These are phyloP conservation scores for Rhytidhysteron rufulum DNA, from an alignment of 2,329 filamentous ascomycete genomes.

Conservation along the genomic window DNA sequence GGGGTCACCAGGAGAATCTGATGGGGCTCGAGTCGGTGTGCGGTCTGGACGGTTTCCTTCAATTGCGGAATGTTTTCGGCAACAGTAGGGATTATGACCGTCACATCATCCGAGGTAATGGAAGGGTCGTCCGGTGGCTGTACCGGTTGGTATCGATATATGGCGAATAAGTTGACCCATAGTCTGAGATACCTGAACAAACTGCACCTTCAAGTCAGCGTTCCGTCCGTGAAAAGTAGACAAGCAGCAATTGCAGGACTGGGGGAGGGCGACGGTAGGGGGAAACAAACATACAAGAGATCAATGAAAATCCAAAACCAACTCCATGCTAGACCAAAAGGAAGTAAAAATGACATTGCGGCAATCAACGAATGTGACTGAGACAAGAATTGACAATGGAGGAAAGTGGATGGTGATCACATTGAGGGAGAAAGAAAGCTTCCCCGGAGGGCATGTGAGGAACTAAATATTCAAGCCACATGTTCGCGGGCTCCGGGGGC, in stretches of 20 bases:
- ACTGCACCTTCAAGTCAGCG: slow-evolving; percentile 49
- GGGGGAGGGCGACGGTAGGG: slow-evolving; percentile 5
- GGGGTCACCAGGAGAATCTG: slow-evolving; percentile 86
- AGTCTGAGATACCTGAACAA: slow-evolving; percentile 83
- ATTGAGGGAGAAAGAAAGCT: slow-evolving; percentile 36
- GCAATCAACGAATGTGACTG: slow-evolving; percentile 35
- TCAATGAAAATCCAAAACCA: slow-evolving; percentile 34
- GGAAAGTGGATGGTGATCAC: slow-evolving; percentile 37
- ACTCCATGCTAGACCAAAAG: slow-evolving; percentile 35
- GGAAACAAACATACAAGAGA: slow-evolving; percentile 30
- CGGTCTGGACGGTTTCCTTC: slow-evolving; percentile 73
- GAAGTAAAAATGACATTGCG: slow-evolving; percentile 35
- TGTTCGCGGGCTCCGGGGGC: slow-evolving; percentile 36
- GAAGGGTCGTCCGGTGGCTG: slow-evolving; percentile 77
- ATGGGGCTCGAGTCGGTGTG: slow-evolving; percentile 64
- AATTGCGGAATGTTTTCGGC: slow-evolving; percentile 83
- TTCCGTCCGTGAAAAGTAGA: not conserved
- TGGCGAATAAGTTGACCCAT: slow-evolving; percentile 72
- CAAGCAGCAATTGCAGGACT: slow-evolving; percentile 3
- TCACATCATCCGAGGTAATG: slow-evolving; percentile 78
- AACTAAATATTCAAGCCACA: slow-evolving; percentile 40
- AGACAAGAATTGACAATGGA: slow-evolving; percentile 29
- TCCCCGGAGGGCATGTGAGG: slow-evolving; percentile 34
- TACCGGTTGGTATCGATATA: slow-evolving; percentile 81
- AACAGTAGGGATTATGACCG: slow-evolving; percentile 89